Base-by-base conservation (phyloP, 345 rosid genomes). In the thale cress (Arabidopsis thaliana) region DNA sequence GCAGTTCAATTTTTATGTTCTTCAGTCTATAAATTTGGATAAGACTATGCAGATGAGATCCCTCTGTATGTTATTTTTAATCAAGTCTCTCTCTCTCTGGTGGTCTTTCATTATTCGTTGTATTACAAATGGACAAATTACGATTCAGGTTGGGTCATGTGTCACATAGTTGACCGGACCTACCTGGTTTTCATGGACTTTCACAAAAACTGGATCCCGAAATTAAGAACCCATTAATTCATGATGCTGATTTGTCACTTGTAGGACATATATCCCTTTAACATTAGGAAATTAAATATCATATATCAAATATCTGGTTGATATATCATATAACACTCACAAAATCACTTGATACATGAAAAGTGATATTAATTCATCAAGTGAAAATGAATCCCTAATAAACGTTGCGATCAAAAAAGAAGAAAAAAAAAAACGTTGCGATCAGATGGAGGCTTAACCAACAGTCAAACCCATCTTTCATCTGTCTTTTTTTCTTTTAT, bases 151-250 rank as follows among this genome's bases (percentile, higher is more conserved):
- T 74, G 24, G 72, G 78, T 74, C 58, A 74, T 36, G 42, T 8
- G 78, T 74, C 50, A 46, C 59, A 44, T 65, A 65, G 72, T 74
- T 56, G 66, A 57, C 78, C 49, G 66, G 78, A 46, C 78, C 72
- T 65, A 65, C 11, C 9, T 62, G 33, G 62, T 63, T 28, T 62
- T 23, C 48, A 56, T 57, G 65, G 72, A 65, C 30, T 34, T 22
- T 42, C 2, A 56, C 8, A 10, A 6, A 6, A 42, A 32, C 65
- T 23, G 69, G 48, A 73, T 33, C 71, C 37, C 53, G 4, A 64
- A 33, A 13, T 64, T 20, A 65, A 59, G 23, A 45, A 22, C 25
- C 65, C 66, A 46, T 65, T 57, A 65, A 65, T 56, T 51, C 24
- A 0, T 56, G 65, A 46, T 55, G 34, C 24, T 44, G 49, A 74